Conservation (phyloP, 1,284 basidiomycete genomes). For the Cutaneotrichosporon sp. region DNA sequence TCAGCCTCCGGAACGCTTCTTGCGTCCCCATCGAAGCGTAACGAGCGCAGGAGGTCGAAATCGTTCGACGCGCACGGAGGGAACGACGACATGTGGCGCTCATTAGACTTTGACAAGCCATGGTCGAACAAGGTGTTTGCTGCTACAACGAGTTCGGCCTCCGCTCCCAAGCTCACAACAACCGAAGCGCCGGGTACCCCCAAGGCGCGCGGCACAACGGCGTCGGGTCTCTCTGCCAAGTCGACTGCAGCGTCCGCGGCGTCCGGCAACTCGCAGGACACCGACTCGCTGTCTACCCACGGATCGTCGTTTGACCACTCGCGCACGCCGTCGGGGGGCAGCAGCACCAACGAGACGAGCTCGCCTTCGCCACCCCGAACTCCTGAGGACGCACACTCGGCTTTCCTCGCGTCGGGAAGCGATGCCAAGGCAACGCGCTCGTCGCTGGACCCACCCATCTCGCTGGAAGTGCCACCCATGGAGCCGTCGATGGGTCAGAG, state of each 20-base stretch:
- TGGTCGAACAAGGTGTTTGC: conserved; percentile 23
- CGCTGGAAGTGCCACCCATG: not conserved
- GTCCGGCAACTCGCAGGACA: not conserved
- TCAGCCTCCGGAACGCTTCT: not conserved
- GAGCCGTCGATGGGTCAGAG: not conserved
- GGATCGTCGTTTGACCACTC: conserved; percentile 36
- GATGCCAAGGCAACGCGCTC: not conserved
- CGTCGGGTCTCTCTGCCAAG: not conserved
- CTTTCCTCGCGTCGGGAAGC: conserved; percentile 3
- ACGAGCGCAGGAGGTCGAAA: conserved; percentile 15
- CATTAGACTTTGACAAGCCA: conserved; percentile 6
- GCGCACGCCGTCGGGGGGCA: conserved; percentile 42
- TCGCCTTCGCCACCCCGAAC: conserved; percentile 44
- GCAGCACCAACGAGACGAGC: conserved; percentile 39
- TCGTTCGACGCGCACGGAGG: conserved; percentile 11
- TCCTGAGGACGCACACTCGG: conserved; percentile 25
- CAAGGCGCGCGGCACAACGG: not conserved
- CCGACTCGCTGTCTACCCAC: conserved; percentile 14
- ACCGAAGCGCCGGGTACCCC: not conserved
- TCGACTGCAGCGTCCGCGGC: not conserved
- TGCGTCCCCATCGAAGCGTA: conserved; percentile 2
- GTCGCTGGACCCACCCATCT: conserved; percentile 7
- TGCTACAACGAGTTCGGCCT: conserved; percentile 15
- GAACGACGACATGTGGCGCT: conserved; percentile 7
- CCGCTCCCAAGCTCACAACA: conserved; percentile 22